phyloP scores from a whole-genome alignment of 257 asterid genomes.

The Pogostemon cablin region DNA sequence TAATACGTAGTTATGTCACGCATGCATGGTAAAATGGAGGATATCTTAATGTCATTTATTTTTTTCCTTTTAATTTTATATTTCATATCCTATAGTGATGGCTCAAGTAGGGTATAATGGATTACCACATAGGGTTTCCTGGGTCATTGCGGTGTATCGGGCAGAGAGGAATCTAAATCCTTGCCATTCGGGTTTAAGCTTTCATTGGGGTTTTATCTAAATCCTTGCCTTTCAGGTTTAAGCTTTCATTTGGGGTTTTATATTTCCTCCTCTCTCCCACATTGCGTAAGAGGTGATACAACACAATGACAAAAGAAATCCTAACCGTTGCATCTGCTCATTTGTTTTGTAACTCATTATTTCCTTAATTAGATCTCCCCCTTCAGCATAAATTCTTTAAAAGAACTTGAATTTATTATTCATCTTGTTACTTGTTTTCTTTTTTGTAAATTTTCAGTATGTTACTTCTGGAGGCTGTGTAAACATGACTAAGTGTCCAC shows the following conservation, averaged over 20 bases:
- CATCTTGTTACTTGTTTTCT: neutral
- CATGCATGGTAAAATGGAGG: conserved; percentile 1
- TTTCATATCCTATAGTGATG: neutral
- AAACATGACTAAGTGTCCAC: conserved; percentile 88
- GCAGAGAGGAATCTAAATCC: too few species aligned
- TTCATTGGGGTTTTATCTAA: too few species aligned
- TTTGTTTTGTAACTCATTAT: neutral
- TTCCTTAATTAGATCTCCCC: neutral
- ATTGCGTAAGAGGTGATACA: too few species aligned
- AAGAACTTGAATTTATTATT: neutral
- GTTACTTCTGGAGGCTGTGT: conserved; percentile 70
- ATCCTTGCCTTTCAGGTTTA: too few species aligned
- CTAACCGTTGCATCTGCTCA: neutral
- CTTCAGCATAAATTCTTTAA: neutral
- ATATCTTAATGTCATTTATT: neutral
- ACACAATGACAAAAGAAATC: too few species aligned
- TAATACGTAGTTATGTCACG: neutral
- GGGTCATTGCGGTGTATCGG: too few species aligned
- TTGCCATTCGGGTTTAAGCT: too few species aligned
- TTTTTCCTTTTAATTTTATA: neutral
- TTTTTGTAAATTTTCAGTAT: conserved; percentile 45
- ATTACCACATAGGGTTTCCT: too few species aligned
- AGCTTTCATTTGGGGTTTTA: too few species aligned
- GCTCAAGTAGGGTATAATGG: neutral
- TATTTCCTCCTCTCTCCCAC: too few species aligned